Evolutionary conservation across 257 asterid species (phyloP).

Genomic region (Jasminum sambac): DNA sequence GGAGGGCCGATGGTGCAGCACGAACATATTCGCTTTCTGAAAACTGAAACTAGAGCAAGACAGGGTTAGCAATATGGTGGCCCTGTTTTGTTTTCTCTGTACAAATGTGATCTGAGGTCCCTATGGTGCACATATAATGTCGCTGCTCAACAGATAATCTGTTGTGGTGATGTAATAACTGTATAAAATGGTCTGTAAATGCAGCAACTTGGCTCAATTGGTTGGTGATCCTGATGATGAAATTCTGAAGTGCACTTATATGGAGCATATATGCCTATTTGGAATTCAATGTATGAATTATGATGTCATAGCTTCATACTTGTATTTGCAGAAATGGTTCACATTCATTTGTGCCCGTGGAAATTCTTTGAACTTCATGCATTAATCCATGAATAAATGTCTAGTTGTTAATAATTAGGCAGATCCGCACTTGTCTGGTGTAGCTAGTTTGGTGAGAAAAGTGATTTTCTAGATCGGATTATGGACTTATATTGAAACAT

Average conservation of each 20-base stretch:
- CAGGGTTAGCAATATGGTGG: slow-evolving; percentile 25
- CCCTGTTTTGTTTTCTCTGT: background rate
- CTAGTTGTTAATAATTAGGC: too few relatives aligned
- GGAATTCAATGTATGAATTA: background rate
- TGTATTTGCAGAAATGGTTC: background rate
- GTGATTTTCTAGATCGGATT: too few relatives aligned
- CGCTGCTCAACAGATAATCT: background rate
- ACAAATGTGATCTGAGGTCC: background rate
- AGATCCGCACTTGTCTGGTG: too few relatives aligned
- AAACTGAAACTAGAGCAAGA: slow-evolving; percentile 51
- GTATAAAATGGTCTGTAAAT: background rate
- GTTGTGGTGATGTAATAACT: background rate
- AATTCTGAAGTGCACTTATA: background rate
- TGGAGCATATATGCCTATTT: background rate
- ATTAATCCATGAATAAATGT: too few relatives aligned
- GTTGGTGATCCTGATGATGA: background rate
- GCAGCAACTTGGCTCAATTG: background rate
- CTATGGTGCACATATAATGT: slow-evolving; percentile 24
- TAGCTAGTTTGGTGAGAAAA: too few relatives aligned
- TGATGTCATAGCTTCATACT: background rate
- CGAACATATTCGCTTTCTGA: slow-evolving; percentile 67
- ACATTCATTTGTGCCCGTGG: too few relatives aligned
- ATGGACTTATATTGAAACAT: too few relatives aligned
- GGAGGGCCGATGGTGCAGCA: slow-evolving; percentile 89
- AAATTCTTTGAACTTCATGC: too few relatives aligned